These are phyloP conservation scores for Sanghuangporus weigelae DNA, from an alignment of 1,284 basidiomycete species.

Conservation along the genomic window DNA sequence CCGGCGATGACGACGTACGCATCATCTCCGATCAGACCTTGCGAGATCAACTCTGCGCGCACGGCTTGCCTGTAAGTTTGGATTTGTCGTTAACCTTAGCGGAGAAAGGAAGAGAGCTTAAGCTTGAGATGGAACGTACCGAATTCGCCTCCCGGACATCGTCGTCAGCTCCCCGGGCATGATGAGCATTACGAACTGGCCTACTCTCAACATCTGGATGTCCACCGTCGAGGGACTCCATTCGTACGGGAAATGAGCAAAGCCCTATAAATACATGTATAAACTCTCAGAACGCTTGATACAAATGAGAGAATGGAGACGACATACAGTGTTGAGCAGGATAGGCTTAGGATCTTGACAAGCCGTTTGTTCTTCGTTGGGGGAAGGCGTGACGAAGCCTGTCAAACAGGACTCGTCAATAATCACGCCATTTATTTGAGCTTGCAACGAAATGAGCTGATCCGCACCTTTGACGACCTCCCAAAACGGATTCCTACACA, in stretches of 20 bases:
- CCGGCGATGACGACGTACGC: conserved; percentile 75
- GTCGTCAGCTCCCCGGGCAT: conserved; percentile 68
- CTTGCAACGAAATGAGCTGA: background rate
- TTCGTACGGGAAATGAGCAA: conserved; percentile 61
- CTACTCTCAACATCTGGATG: conserved; percentile 76
- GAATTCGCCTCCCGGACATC: conserved; percentile 44
- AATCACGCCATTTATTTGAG: background rate
- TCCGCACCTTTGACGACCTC: conserved; percentile 61
- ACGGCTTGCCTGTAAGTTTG: conserved; percentile 46
- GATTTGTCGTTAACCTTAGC: background rate
- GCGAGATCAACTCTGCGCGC: conserved; percentile 55
- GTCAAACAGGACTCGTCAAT: conserved; percentile 14
- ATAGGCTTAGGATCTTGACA: conserved; percentile 84
- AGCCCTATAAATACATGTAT: conserved; percentile 39
- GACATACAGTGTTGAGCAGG: conserved; percentile 60
- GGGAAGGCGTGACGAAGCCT: conserved; percentile 62
- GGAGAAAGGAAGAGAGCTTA: background rate
- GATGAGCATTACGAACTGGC: conserved; percentile 72
- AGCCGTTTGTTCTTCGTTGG: conserved; percentile 53
- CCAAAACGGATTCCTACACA: conserved; percentile 74
- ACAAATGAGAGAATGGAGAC: background rate
- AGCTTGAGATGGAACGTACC: conserved; percentile 23
- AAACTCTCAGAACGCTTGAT: background rate
- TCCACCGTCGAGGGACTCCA: conserved; percentile 77
- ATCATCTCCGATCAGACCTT: conserved; percentile 54